Percentiles rank a stretch among this genome's conserved stretches.
Evolutionary conservation across 169 alveolate species (phyloP).

Genomic region (Blepharisma undulans): DNA sequence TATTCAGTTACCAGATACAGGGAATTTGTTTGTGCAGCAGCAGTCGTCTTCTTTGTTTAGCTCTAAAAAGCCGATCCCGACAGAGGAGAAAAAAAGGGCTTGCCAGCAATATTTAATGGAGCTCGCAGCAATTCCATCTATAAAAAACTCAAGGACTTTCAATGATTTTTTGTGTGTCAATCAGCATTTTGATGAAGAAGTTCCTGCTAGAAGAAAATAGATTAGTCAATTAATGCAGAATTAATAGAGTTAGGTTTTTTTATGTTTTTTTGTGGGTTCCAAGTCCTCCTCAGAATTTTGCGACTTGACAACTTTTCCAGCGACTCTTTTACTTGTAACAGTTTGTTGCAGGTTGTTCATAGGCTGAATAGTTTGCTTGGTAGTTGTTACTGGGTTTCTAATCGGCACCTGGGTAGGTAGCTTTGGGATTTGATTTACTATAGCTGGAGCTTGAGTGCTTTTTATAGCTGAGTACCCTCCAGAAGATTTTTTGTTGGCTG

Average conservation of each 20-base stretch:
- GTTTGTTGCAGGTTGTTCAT: slow-evolving; percentile 22
- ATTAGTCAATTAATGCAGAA: not conserved
- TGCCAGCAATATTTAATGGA: slow-evolving; percentile 62
- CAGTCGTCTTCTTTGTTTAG: not conserved
- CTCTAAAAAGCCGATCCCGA: not conserved
- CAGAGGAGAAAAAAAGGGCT: slow-evolving; percentile 76
- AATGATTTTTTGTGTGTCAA: slow-evolving; percentile 67
- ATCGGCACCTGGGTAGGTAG: not conserved
- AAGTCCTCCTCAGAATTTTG: not conserved
- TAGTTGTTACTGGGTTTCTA: not conserved
- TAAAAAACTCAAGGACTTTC: slow-evolving; percentile 59
- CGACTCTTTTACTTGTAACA: not conserved
- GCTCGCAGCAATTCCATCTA: slow-evolving; percentile 55
- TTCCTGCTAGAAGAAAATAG: not conserved
- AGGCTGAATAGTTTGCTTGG: slow-evolving; percentile 5
- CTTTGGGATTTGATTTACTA: not conserved
- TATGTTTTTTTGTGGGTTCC: not conserved
- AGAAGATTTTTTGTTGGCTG: not conserved
- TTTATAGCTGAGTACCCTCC: not conserved
- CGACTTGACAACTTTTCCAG: not conserved
- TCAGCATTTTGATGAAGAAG: slow-evolving; percentile 30
- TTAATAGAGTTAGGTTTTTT: not conserved
- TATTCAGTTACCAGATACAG: slow-evolving; percentile 58
- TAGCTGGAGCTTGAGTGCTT: not conserved
- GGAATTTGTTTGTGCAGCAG: not conserved